Conservation (phyloP, 2,329 filamentous ascomycete species). For the Beauveria medogensis region DNA sequence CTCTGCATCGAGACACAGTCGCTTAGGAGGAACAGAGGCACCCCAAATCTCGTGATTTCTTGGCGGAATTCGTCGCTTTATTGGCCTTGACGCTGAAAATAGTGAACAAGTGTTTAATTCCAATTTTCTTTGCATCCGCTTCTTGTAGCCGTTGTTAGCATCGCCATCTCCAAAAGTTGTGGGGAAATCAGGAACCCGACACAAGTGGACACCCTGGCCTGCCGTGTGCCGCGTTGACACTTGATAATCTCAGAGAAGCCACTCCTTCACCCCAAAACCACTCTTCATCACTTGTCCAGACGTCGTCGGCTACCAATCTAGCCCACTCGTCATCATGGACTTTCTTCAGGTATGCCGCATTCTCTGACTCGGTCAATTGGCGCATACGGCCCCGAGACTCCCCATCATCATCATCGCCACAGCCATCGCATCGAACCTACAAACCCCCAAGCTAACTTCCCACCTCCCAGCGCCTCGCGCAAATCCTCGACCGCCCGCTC, state of each 20-base stretch:
- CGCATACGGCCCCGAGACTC: not conserved
- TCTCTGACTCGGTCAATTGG: not conserved
- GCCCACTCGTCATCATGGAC: constrained; percentile 27
- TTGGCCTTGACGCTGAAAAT: not conserved
- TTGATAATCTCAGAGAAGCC: not conserved
- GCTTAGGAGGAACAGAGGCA: too few species aligned
- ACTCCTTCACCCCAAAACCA: not conserved
- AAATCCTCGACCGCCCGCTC: constrained; percentile 78
- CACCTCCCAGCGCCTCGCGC: constrained; percentile 57
- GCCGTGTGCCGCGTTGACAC: not conserved
- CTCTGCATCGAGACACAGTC: too few species aligned
- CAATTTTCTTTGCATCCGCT: not conserved
- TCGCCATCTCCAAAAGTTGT: not conserved
- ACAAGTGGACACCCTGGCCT: constrained; percentile 11
- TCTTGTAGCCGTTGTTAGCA: not conserved
- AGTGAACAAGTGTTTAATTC: not conserved
- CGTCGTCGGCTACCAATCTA: constrained; percentile 5
- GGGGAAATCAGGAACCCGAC: not conserved
- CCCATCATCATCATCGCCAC: not conserved
- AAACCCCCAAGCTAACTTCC: not conserved
- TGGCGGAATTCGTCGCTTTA: too few species aligned
- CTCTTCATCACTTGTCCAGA: not conserved
- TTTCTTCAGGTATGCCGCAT: constrained; percentile 33
- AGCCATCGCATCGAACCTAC: not conserved
- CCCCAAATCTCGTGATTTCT: too few species aligned